Base-by-base conservation (phyloP, 1,139 yeast genomes). In the Sugiyamaella paludigena region DNA sequence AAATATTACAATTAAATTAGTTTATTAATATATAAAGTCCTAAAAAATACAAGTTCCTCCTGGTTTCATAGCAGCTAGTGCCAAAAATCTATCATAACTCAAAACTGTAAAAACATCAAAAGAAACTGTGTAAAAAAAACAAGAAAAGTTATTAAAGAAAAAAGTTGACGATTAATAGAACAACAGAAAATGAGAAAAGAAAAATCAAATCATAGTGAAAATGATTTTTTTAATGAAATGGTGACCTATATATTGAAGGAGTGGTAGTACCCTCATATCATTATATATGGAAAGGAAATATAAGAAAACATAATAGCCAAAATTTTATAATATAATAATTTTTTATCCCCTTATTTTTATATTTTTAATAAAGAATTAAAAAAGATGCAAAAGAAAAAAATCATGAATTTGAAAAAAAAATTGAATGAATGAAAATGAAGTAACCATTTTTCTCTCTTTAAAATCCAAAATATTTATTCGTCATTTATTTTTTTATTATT, bases 11-110 rank as follows among this genome's bases (percentile, higher is more conserved):
- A 19, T 24, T 13, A 33, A 32, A 45, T 35, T 40, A 38, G 40
- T 45, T 31, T 32, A 29, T 45, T 45, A 28, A 40, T 41, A 34
- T 34, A 36, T 36, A 39, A 29, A 30, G 36, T 41, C 49, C 49
- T 45, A 45, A 45, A 45, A 45, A 45, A 45, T 45, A 45, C 49
- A 45, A 44, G 33, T 38, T 45, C 36, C 49, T 39, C 35, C 43
- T 36, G 36, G 29, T 34, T 41, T 35, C 33, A 13, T 16, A 40
- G 34, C 39, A 32, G 38, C 38, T 16, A 15, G 39, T 32, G 45
- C 45, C 35, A 27, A 34, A 19, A 34, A 41, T 41, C 45, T 41
- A 41, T 41, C 45, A 41, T 24, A 32, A 31, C 36, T 26, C 30
- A 41, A 19, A 19, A 19, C 24, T 19, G 24, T 4, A 19, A 4